phyloP scores from a whole-genome alignment of 2,329 filamentous ascomycete species.

The Colletotrichum salicis region DNA sequence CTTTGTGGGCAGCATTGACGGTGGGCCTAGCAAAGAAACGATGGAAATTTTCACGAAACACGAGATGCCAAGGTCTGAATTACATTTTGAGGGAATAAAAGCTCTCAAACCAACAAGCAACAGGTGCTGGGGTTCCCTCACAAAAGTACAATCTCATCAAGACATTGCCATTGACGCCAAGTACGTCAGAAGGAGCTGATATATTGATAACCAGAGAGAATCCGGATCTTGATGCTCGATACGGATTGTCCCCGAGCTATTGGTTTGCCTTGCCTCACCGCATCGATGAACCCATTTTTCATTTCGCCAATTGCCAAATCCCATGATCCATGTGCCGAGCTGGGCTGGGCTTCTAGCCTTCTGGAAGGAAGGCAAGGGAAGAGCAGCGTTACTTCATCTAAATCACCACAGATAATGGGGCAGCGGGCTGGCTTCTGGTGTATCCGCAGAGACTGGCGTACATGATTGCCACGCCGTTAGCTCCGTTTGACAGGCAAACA shows the following conservation, averaged over 20 bases:
- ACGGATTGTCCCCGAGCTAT: neutral
- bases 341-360: neutral
- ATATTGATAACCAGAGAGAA: neutral
- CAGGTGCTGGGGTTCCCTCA: neutral
- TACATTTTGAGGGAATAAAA: neutral
- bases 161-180: neutral
- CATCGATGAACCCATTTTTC: slow-evolving; percentile 23
- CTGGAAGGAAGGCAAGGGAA: neutral
- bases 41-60: neutral
- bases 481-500: slow-evolving; percentile 5
- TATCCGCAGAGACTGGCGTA: neutral
- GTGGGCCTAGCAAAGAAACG: neutral
- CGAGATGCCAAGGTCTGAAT: neutral
- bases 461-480: neutral
- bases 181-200: neutral
- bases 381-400: neutral
- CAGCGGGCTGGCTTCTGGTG: neutral
- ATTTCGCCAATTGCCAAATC: slow-evolving; percentile 18
- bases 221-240: neutral
- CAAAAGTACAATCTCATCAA: neutral
- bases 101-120: neutral
- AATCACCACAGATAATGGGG: neutral
- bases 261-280: slow-evolving; percentile 14
- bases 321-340: neutral
- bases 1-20: neutral